Evolutionary conservation across 2,329 filamentous ascomycete genomes (phyloP).

Genomic region (Cercospora sp.): DNA sequence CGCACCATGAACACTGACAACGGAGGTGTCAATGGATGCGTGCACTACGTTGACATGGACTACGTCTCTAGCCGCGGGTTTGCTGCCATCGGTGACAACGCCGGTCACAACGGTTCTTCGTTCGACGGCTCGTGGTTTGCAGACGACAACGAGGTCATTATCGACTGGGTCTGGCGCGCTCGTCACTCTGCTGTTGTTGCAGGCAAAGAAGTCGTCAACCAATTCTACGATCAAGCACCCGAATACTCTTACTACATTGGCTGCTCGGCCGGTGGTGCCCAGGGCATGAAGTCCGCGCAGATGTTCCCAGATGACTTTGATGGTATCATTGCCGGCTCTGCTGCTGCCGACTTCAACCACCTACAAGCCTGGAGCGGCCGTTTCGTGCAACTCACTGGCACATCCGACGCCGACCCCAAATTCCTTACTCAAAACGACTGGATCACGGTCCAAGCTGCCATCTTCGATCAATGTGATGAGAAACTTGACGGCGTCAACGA

Average conservation of each 20-base stretch:
- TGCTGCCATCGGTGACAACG: slow-evolving; percentile 40
- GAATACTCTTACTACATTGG: slow-evolving; percentile 51
- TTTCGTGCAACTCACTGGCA: slow-evolving; percentile 47
- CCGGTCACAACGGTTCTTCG: slow-evolving; percentile 38
- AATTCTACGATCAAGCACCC: slow-evolving; percentile 43
- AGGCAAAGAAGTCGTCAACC: slow-evolving; percentile 38
- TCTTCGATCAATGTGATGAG: slow-evolving; percentile 54
- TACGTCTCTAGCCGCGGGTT: slow-evolving; percentile 39
- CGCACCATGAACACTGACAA: slow-evolving; percentile 41
- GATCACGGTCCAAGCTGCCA: slow-evolving; percentile 46
- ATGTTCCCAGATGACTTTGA: slow-evolving; percentile 52
- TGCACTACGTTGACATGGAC: slow-evolving; percentile 38
- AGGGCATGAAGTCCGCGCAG: slow-evolving; percentile 50
- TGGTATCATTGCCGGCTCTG: slow-evolving; percentile 50
- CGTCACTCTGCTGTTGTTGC: slow-evolving; percentile 37
- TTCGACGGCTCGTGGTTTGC: slow-evolving; percentile 37
- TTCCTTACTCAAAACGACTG: slow-evolving; percentile 46
- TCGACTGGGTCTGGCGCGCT: slow-evolving; percentile 40
- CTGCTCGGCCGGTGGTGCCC: slow-evolving; percentile 53
- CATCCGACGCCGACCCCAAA: slow-evolving; percentile 42
- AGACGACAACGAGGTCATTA: slow-evolving; percentile 36
- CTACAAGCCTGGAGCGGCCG: slow-evolving; percentile 48
- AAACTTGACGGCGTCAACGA: slow-evolving; percentile 51
- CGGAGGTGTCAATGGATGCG: slow-evolving; percentile 40
- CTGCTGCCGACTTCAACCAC: slow-evolving; percentile 48